Evolutionary conservation across 2,329 filamentous ascomycete species (phyloP).

Genomic region (Sporothrix globosa): DNA sequence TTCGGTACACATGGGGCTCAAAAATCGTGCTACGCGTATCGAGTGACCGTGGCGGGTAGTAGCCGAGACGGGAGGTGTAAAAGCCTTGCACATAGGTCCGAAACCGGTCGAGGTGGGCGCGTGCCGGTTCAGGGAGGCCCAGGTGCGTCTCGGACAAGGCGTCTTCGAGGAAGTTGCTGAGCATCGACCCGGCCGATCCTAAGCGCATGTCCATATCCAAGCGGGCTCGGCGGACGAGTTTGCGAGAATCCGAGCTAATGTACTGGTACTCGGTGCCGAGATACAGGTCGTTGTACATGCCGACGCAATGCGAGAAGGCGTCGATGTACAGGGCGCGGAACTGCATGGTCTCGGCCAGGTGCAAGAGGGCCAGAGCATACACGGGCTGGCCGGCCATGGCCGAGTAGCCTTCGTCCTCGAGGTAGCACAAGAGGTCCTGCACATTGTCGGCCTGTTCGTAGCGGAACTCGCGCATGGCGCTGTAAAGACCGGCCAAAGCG

Average conservation of each 20-base stretch:
- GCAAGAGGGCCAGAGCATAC: conserved; percentile 69
- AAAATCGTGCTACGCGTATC: conserved; percentile 53
- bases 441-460: conserved; percentile 58
- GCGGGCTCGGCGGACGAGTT: conserved; percentile 65
- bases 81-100: conserved; percentile 68
- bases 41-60: conserved; percentile 65
- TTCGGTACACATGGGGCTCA: conserved; percentile 59
- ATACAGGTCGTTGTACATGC: conserved; percentile 68
- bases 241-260: conserved; percentile 59
- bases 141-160: conserved; percentile 69
- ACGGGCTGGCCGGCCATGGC: conserved; percentile 67
- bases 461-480: conserved; percentile 66
- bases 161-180: conserved; percentile 70
- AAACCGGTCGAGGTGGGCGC: conserved; percentile 73
- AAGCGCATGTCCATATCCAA: conserved; percentile 68
- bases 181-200: conserved; percentile 57
- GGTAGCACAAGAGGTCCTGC: conserved; percentile 65
- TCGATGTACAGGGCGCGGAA: conserved; percentile 69
- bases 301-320: conserved; percentile 76
- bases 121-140: conserved; percentile 63
- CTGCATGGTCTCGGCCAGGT: conserved; percentile 68
- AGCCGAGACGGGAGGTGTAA: conserved; percentile 69
- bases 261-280: conserved; percentile 63
- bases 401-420: conserved; percentile 70
- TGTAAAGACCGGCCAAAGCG: conserved; percentile 66